Evolutionary conservation across 129 eudicot species (phyloP).

Genomic region (Daucus carota): DNA sequence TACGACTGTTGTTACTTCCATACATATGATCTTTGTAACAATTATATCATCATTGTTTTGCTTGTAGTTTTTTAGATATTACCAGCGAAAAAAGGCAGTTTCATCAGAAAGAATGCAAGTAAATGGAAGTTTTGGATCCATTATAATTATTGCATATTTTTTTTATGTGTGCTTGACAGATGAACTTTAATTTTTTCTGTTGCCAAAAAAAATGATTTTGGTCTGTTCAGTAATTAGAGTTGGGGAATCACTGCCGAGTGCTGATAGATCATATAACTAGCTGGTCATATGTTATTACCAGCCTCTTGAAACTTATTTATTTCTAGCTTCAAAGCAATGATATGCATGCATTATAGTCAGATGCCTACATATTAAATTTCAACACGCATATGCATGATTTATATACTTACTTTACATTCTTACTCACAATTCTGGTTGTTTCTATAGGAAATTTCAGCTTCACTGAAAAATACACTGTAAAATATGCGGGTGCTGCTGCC

Average conservation of each 20-base stretch:
- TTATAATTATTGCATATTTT: neutral
- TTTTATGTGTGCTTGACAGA: neutral
- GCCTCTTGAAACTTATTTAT: neutral
- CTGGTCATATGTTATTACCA: neutral
- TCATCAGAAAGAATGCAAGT: neutral
- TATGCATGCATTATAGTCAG: neutral
- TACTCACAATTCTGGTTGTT: neutral
- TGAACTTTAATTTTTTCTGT: neutral
- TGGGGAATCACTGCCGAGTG: neutral
- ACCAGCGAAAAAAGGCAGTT: neutral
- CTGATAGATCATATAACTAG: neutral
- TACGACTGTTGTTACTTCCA: neutral
- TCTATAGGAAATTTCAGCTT: constrained; percentile 35
- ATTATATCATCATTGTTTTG: neutral
- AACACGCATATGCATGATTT: neutral
- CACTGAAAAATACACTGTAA: constrained; percentile 35
- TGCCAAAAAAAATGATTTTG: neutral
- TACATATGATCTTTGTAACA: neutral
- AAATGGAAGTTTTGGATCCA: neutral
- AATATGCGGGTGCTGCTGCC: constrained; percentile 52
- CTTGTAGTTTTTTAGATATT: neutral
- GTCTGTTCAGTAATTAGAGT: neutral
- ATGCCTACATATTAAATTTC: neutral
- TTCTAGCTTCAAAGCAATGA: neutral
- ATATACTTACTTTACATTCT: neutral